A percentile compares a stretch with the other conserved stretches of the same genome.
phyloP scores from a whole-genome alignment of 805 yeast species.

The Saccharomycopsis sp. region DNA sequence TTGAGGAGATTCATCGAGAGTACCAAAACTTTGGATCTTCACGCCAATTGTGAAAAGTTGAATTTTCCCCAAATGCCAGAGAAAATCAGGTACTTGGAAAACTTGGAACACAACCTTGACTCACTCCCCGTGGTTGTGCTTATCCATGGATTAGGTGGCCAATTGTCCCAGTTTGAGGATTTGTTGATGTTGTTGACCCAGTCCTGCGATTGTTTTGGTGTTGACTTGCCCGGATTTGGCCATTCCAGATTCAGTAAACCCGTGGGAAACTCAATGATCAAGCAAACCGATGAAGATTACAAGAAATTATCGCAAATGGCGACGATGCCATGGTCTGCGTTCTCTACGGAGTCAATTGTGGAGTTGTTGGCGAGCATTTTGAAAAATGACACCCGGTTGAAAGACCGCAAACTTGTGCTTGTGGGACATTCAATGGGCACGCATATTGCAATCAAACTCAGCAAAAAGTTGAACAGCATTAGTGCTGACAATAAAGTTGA shows the following conservation, averaged over 20 bases:
- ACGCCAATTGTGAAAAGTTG: constrained; percentile 13
- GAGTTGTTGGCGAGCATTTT: constrained; percentile 13
- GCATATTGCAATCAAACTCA: constrained; percentile 40
- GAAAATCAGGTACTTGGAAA: constrained; percentile 9
- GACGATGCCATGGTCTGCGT: constrained; percentile 9
- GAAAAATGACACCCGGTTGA: constrained; percentile 19
- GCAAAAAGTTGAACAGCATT: constrained; percentile 25
- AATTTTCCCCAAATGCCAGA: constrained; percentile 7
- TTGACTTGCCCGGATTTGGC: constrained; percentile 91
- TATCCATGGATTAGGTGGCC: constrained; percentile 89
- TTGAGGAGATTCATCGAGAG: constrained; percentile 23
- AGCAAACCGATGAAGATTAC: constrained; percentile 15
- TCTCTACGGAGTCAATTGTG: constrained; percentile 18
- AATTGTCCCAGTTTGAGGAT: constrained; percentile 74
- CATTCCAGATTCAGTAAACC: constrained; percentile 6
- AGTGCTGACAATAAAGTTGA: constrained; percentile 27
- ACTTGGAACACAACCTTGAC: constrained; percentile 26
- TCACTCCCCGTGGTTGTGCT: constrained; percentile 54
- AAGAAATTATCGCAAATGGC: not conserved
- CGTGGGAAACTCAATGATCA: constrained; percentile 10
- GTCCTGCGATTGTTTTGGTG: constrained; percentile 52
- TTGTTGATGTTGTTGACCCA: constrained; percentile 49
- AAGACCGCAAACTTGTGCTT: constrained; percentile 30
- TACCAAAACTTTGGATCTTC: constrained; percentile 8
- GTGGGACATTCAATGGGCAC: constrained; percentile 76